A percentile compares a stretch with the other conserved stretches of the same genome.
phyloP scores from a whole-genome alignment of 2,329 filamentous ascomycete species.

The Paracamarosporium sp. region DNA sequence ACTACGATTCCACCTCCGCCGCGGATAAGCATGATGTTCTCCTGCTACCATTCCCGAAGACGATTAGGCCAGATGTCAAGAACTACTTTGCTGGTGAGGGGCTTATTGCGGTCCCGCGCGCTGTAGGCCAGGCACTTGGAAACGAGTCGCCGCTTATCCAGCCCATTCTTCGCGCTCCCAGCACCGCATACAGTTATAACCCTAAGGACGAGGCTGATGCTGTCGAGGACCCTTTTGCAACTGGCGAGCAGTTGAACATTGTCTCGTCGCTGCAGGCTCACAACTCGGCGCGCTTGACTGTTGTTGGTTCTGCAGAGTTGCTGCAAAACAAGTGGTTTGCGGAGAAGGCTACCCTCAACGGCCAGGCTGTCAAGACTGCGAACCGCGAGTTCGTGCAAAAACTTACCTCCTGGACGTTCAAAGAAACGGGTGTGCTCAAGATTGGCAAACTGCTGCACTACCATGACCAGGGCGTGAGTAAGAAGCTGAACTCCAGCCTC shows the following conservation, averaged over 20 bases:
- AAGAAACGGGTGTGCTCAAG: slow-evolving; percentile 88
- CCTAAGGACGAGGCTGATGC: slow-evolving; percentile 79
- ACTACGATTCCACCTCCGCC: slow-evolving; percentile 80
- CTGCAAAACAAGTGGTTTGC: slow-evolving; percentile 90
- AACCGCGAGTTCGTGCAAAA: slow-evolving; percentile 88
- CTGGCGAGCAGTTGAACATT: slow-evolving; percentile 81
- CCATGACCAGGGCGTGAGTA: slow-evolving; percentile 61
- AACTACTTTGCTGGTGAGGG: slow-evolving; percentile 76
- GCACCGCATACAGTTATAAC: slow-evolving; percentile 92
- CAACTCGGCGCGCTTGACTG: slow-evolving; percentile 88
- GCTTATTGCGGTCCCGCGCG: slow-evolving; percentile 80
- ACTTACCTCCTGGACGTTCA: slow-evolving; percentile 93
- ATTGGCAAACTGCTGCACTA: slow-evolving; percentile 85
- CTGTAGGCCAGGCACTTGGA: slow-evolving; percentile 82
- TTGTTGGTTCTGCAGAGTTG: slow-evolving; percentile 86
- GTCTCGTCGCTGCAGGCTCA: slow-evolving; percentile 88
- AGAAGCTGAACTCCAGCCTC: slow-evolving; percentile 46
- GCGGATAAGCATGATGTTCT: slow-evolving; percentile 88
- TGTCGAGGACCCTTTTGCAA: slow-evolving; percentile 83
- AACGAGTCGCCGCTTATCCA: slow-evolving; percentile 75
- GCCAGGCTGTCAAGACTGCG: slow-evolving; percentile 68
- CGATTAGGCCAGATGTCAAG: slow-evolving; percentile 72
- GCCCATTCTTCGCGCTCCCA: slow-evolving; percentile 81
- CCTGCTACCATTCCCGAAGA: slow-evolving; percentile 72
- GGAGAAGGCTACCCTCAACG: slow-evolving; percentile 67